phyloP scores from a whole-genome alignment of 352 stramenopile genomes.

The Phytophthora vignae region DNA sequence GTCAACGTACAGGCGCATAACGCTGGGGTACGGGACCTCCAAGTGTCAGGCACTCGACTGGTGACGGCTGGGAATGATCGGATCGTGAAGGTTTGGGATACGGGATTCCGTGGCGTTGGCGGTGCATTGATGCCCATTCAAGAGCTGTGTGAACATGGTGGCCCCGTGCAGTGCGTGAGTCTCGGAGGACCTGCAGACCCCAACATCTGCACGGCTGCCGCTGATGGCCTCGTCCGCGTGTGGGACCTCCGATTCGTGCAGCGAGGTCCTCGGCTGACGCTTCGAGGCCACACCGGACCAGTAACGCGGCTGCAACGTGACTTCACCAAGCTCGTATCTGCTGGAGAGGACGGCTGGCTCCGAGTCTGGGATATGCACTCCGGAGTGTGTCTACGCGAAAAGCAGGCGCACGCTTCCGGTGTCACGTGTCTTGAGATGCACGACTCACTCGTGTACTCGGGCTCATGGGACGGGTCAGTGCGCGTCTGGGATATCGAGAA shows the following conservation, averaged over 20 bases:
- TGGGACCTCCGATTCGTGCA: conserved; percentile 85
- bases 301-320: conserved; percentile 80
- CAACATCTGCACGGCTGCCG: conserved; percentile 78
- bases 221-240: conserved; percentile 79
- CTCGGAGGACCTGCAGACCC: conserved; percentile 78
- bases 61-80: conserved; percentile 82
- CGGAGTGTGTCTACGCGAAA: conserved; percentile 67
- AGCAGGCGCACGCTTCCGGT: conserved; percentile 61
- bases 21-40: conserved; percentile 63
- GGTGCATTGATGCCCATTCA: conserved; percentile 54
- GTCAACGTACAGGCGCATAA: conserved; percentile 66
- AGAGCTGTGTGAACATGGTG: conserved; percentile 65
- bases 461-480: conserved; percentile 79
- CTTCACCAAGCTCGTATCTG: conserved; percentile 84
- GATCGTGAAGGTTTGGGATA: conserved; percentile 84
- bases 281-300: conserved; percentile 57
- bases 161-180: conserved; percentile 73
- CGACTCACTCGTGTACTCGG: conserved; percentile 73
- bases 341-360: conserved; percentile 75
- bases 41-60: conserved; percentile 75
- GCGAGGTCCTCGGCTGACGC: conserved; percentile 66
- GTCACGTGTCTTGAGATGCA: conserved; percentile 71
- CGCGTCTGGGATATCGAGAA: conserved; percentile 76
- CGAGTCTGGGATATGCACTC: conserved; percentile 87
- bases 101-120: conserved; percentile 56